phyloP scores from a whole-genome alignment of 352 stramenopile species.

The Globisporangium canariense region DNA sequence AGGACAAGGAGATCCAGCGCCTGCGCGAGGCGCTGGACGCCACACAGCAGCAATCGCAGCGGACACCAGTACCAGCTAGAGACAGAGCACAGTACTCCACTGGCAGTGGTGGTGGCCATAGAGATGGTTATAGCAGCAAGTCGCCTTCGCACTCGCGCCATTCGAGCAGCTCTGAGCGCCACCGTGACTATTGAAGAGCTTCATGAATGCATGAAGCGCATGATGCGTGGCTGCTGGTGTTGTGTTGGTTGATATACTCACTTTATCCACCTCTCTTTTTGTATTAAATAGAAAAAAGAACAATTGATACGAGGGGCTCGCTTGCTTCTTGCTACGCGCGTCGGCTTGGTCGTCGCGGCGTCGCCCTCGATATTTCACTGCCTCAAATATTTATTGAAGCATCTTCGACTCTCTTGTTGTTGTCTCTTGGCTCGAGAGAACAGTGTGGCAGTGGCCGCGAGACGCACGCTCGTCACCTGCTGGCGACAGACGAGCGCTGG shows the following conservation, averaged over 20 bases:
- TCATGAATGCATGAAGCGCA: neutral
- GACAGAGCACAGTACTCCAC: neutral
- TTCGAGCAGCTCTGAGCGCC: conserved; percentile 6
- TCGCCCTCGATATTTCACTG: conserved; percentile 9
- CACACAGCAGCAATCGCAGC: neutral
- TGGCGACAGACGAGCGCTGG: neutral
- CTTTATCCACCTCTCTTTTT: conserved; percentile 1
- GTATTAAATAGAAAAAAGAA: conserved; percentile 40
- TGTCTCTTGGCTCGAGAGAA: conserved; percentile 10
- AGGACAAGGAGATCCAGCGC: conserved; percentile 73
- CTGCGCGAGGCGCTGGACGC: conserved; percentile 47
- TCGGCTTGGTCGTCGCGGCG: neutral
- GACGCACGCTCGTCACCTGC: neutral
- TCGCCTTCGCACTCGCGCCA: conserved; percentile 10
- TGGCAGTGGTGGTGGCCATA: neutral
- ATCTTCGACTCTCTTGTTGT: conserved; percentile 17
- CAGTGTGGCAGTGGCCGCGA: neutral
- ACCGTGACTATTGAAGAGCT: neutral
- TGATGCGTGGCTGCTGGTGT: neutral
- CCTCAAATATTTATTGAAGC: conserved; percentile 23
- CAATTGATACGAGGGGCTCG: conserved; percentile 14
- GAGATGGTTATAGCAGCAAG: neutral
- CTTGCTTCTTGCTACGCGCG: neutral
- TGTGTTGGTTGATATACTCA: conserved; percentile 4
- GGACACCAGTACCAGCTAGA: neutral